Conservation (phyloP, 164 flowering plant genomes). For the Vitis cinerea region DNA sequence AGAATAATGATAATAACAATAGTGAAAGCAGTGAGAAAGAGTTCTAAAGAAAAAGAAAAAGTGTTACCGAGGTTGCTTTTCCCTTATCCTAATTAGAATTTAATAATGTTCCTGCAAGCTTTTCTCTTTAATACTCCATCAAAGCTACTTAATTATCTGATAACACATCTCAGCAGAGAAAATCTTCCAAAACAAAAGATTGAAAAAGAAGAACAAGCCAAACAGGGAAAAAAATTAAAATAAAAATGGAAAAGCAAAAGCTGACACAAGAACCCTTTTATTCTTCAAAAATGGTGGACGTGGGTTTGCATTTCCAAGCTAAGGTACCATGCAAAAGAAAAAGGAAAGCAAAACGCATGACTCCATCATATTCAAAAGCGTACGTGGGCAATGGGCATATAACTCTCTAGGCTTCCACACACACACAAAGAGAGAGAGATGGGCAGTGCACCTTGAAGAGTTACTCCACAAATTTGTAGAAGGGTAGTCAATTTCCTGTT, state of each 20-base stretch:
- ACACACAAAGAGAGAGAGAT: slow-evolving; percentile 6
- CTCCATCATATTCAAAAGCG: not conserved
- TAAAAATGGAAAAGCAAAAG: slow-evolving; percentile 32
- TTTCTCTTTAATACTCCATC: slow-evolving; percentile 19
- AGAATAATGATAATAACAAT: not conserved
- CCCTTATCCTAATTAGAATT: slow-evolving; percentile 12
- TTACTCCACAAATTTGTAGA: slow-evolving; percentile 49
- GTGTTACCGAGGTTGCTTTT: slow-evolving; percentile 13
- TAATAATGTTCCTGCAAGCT: slow-evolving; percentile 7
- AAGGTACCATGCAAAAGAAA: slow-evolving; percentile 32
- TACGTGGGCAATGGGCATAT: not conserved
- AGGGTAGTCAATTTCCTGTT: slow-evolving; percentile 35
- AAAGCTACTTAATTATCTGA: slow-evolving; percentile 6
- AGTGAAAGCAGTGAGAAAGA: not conserved
- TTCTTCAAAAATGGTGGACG: slow-evolving; percentile 35
- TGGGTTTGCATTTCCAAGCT: slow-evolving; percentile 29
- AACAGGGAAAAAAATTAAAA: not conserved
- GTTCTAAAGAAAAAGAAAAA: slow-evolving; percentile 2
- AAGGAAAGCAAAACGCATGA: slow-evolving; percentile 9
- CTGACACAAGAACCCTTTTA: slow-evolving; percentile 39
- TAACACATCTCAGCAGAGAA: slow-evolving; percentile 22
- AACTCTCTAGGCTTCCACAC: not conserved
- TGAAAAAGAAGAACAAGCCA: slow-evolving; percentile 1
- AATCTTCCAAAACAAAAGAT: slow-evolving; percentile 18
- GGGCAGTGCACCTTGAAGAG: slow-evolving; percentile 43